Conservation (phyloP, 176 grass and related monocot genomes). For the Urochloa ruziziensis region DNA sequence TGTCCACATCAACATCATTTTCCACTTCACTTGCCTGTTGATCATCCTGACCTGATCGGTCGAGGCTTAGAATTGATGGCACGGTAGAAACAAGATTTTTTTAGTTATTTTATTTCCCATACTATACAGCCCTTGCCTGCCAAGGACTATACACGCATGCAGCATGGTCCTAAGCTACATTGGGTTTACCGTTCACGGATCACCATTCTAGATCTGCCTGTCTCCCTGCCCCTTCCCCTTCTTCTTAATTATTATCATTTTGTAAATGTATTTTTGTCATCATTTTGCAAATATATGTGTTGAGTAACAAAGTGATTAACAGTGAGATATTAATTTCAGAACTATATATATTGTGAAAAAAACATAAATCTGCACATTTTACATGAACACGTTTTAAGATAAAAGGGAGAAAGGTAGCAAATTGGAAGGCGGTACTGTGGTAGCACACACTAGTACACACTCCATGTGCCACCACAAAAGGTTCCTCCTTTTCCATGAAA, state of each 20-base stretch:
- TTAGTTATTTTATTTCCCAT: not conserved
- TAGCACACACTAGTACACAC: not conserved
- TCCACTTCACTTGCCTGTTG: constrained; percentile 17
- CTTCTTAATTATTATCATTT: not conserved
- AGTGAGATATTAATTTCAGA: not conserved
- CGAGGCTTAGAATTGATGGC: constrained; percentile 22
- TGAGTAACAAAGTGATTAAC: not conserved
- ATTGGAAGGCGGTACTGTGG: constrained; percentile 7
- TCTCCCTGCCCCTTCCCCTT: not conserved
- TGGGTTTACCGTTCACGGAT: constrained; percentile 4
- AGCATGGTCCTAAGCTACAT: constrained; percentile 7
- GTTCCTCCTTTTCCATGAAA: constrained; percentile 31
- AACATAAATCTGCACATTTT: not conserved
- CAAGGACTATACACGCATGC: not conserved
- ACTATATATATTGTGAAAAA: not conserved
- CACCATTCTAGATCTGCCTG: not conserved
- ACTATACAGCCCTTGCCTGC: constrained; percentile 20
- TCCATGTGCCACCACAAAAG: constrained; percentile 34
- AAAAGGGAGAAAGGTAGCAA: not conserved
- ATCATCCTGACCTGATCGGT: constrained; percentile 2
- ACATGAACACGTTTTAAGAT: not conserved
- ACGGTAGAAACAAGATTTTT: not conserved
- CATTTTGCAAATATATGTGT: not conserved
- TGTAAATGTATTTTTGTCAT: not conserved
- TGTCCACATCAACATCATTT: constrained; percentile 55